A percentile compares a stretch with the other conserved stretches of the same genome.
Evolutionary conservation across 2,329 filamentous ascomycete genomes (phyloP).

Genomic region (Diplocarpon mali): DNA sequence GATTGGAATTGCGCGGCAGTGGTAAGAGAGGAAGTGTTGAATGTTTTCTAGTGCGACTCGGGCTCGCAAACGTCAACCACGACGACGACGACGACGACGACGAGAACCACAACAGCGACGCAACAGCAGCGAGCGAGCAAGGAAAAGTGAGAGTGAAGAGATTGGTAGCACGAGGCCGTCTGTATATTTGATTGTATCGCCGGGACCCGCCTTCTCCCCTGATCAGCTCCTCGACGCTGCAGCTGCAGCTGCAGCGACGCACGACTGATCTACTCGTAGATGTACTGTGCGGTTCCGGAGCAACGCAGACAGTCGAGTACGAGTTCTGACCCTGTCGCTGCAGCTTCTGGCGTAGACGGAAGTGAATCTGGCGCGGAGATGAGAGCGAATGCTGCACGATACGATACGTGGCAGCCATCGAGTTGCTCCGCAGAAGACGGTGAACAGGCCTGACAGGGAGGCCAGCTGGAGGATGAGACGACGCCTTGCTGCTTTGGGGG

Average conservation of each 20-base stretch:
- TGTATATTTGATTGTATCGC: background rate
- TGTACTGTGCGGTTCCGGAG: slow-evolving; percentile 6
- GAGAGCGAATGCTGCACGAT: slow-evolving; percentile 5
- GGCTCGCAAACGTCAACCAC: slow-evolving; percentile 7
- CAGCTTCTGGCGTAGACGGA: slow-evolving; percentile 21
- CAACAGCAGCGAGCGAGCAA: slow-evolving; percentile 5
- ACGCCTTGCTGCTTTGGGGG: background rate
- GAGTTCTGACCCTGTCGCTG: slow-evolving; percentile 10
- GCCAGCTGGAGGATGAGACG: background rate
- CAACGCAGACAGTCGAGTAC: too few relatives aligned
- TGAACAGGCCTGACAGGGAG: slow-evolving; percentile 1
- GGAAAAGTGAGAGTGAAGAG: slow-evolving; percentile 1
- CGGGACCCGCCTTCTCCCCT: slow-evolving; percentile 14
- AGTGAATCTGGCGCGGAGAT: background rate
- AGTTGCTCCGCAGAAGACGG: background rate
- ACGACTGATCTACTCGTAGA: slow-evolving; percentile 20
- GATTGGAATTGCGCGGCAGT: too few relatives aligned
- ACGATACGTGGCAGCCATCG: slow-evolving; percentile 22
- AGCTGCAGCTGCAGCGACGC: slow-evolving; percentile 16
- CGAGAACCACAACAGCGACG: background rate
- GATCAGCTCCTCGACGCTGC: slow-evolving; percentile 12
- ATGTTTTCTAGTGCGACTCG: background rate
- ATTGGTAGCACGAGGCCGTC: slow-evolving; percentile 10
- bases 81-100: slow-evolving; percentile 7
- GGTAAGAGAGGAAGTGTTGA: too few relatives aligned